phyloP scores from a whole-genome alignment of 2,329 filamentous ascomycete species.

The Fusarium sp. region DNA sequence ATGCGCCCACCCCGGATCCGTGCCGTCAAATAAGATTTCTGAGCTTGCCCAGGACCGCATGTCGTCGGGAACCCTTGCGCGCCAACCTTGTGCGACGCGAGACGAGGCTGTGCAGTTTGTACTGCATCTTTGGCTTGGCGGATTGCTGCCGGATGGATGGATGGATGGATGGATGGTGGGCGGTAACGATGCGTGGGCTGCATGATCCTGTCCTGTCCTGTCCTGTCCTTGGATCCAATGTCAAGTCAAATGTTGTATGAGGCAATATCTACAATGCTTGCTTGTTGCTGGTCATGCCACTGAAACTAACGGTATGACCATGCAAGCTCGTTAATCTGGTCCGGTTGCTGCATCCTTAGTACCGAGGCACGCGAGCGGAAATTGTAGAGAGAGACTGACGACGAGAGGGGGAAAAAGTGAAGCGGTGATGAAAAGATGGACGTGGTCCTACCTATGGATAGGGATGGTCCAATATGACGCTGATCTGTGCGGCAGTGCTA shows the following conservation, averaged over 20 bases:
- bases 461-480: constrained; percentile 2
- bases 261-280: constrained; percentile 19
- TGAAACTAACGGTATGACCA: not conserved
- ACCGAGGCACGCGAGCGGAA: constrained; percentile 30
- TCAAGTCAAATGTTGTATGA: constrained; percentile 14
- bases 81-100: constrained; percentile 6
- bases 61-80: constrained; percentile 7
- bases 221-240: constrained; percentile 4
- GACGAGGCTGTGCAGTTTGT: constrained; percentile 36
- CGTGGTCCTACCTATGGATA: not conserved
- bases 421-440: not conserved
- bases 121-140: constrained; percentile 19
- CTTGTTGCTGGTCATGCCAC: not conserved
- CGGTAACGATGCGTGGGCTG: constrained; percentile 14
- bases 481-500: constrained; percentile 10
- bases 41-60: constrained; percentile 3
- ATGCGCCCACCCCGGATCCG: not conserved
- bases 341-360: not conserved
- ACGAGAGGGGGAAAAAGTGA: not conserved
- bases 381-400: constrained; percentile 4
- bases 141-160: constrained; percentile 21
- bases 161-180: constrained; percentile 19
- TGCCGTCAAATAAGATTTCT: not conserved
- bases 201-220: constrained; percentile 9
- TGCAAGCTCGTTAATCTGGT: constrained; percentile 26